Conservation (phyloP, 2,329 filamentous ascomycete genomes). For the Fusarium albosuccineum region DNA sequence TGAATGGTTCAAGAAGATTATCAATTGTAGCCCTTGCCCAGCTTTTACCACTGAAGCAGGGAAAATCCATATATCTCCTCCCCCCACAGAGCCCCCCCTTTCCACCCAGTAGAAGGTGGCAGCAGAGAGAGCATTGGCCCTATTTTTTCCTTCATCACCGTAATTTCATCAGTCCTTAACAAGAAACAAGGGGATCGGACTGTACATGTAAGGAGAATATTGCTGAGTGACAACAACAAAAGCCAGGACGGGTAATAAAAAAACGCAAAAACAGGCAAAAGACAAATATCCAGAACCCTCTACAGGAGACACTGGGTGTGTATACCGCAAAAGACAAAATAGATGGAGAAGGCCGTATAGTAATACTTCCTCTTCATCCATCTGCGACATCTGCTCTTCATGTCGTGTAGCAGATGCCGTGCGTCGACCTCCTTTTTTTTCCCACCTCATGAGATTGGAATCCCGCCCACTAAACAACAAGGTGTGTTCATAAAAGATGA, state of each 20-base stretch:
- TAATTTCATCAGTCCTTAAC: slow-evolving; percentile 47
- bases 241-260: slow-evolving; percentile 28
- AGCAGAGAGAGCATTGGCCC: slow-evolving; percentile 31
- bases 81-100: slow-evolving; percentile 12
- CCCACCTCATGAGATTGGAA: slow-evolving; percentile 32
- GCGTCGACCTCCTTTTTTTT: slow-evolving; percentile 37
- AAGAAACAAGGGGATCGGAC: slow-evolving; percentile 35
- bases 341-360: slow-evolving; percentile 17
- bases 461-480: slow-evolving; percentile 47
- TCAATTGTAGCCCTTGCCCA: slow-evolving; percentile 38
- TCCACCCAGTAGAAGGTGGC: slow-evolving; percentile 13
- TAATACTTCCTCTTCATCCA: slow-evolving; percentile 30
- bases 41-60: slow-evolving; percentile 39
- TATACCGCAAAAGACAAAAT: slow-evolving; percentile 39
- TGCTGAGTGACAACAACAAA: slow-evolving; percentile 31
- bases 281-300: slow-evolving; percentile 27
- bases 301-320: slow-evolving; percentile 23
- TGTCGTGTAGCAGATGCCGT: slow-evolving; percentile 44
- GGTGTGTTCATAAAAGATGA: slow-evolving; percentile 38
- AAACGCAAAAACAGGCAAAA: slow-evolving; percentile 23
- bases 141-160: slow-evolving; percentile 41
- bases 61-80: slow-evolving; percentile 30
- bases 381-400: slow-evolving; percentile 45
- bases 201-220: slow-evolving; percentile 38
- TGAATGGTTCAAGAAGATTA: slow-evolving; percentile 32